phyloP scores from a whole-genome alignment of 1,284 basidiomycete genomes.

The Phlebopus sp. region DNA sequence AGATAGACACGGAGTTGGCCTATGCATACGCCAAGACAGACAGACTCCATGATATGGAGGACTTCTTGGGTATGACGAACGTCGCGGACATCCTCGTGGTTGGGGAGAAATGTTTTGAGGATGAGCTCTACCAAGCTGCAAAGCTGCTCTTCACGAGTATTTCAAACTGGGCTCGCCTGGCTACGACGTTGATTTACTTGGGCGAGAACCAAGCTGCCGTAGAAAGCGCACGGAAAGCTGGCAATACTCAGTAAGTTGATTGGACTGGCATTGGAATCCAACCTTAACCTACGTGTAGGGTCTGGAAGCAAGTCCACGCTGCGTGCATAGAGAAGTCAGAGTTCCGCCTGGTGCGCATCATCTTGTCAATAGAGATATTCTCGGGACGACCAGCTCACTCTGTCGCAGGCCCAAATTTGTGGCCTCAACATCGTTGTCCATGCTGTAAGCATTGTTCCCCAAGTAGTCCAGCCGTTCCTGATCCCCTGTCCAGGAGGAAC shows the following conservation, averaged over 20 bases:
- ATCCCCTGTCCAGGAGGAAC: slow-evolving; percentile 67
- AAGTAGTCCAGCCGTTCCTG: slow-evolving; percentile 1
- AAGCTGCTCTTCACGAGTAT: slow-evolving; percentile 96
- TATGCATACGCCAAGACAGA: slow-evolving; percentile 98
- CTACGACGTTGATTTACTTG: slow-evolving; percentile 97
- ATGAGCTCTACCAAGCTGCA: slow-evolving; percentile 96
- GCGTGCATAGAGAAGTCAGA: slow-evolving; percentile 98
- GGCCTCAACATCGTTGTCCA: slow-evolving; percentile 96
- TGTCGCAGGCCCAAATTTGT: slow-evolving; percentile 85
- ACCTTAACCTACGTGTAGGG: slow-evolving; percentile 45
- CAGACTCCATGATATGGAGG: slow-evolving; percentile 98
- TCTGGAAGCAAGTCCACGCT: slow-evolving; percentile 99
- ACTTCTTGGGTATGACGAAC: slow-evolving; percentile 98
- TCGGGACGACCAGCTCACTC: slow-evolving; percentile 6
- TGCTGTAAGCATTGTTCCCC: slow-evolving; percentile 50
- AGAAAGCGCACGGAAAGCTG: slow-evolving; percentile 97
- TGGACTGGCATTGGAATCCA: neutral
- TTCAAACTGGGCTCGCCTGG: slow-evolving; percentile 97
- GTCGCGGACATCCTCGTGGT: slow-evolving; percentile 95
- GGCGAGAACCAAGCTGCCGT: slow-evolving; percentile 98
- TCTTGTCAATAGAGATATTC: neutral
- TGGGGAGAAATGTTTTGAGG: slow-evolving; percentile 99
- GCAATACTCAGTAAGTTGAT: slow-evolving; percentile 85
- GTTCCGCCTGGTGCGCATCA: slow-evolving; percentile 72
- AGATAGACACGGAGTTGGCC: slow-evolving; percentile 96